Conservation (phyloP, 2,329 filamentous ascomycete species). For the Basipetospora sp. region DNA sequence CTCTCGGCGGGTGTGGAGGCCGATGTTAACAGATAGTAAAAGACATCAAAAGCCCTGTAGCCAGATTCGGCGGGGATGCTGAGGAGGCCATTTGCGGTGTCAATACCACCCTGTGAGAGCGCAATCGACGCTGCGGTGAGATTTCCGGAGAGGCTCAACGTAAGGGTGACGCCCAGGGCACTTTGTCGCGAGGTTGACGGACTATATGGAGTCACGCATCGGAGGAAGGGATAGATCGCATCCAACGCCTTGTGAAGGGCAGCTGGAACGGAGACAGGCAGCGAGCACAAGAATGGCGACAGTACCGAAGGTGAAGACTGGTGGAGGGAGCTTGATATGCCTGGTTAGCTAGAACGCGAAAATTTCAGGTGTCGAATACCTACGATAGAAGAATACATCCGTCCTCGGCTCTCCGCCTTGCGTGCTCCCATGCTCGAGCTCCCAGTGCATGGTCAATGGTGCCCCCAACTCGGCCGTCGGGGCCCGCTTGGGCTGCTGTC, state of each 20-base stretch:
- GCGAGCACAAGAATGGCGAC: slow-evolving; percentile 60
- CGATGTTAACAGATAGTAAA: slow-evolving; percentile 91
- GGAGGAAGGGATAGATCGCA: slow-evolving; percentile 71
- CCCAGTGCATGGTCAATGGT: slow-evolving; percentile 70
- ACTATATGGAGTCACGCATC: slow-evolving; percentile 77
- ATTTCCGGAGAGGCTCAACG: slow-evolving; percentile 65
- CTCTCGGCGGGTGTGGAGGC: slow-evolving; percentile 77
- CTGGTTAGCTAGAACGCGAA: slow-evolving; percentile 8
- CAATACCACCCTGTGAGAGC: slow-evolving; percentile 74
- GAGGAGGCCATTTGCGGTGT: slow-evolving; percentile 66
- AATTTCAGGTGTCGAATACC: slow-evolving; percentile 19
- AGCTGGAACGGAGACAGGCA: slow-evolving; percentile 66
- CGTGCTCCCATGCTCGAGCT: slow-evolving; percentile 86
- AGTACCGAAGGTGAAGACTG: slow-evolving; percentile 75
- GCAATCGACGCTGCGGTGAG: slow-evolving; percentile 62
- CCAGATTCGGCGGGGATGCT: slow-evolving; percentile 66
- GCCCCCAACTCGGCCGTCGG: slow-evolving; percentile 55
- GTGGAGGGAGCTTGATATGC: slow-evolving; percentile 62
- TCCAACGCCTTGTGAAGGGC: slow-evolving; percentile 65
- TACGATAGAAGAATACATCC: slow-evolving; percentile 83
- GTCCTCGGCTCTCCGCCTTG: slow-evolving; percentile 83
- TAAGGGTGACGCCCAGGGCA: slow-evolving; percentile 66
- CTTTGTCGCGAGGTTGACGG: slow-evolving; percentile 70
- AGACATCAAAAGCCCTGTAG: slow-evolving; percentile 88
- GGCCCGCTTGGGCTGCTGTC: slow-evolving; percentile 56